Evolutionary conservation across 2,329 filamentous ascomycete species (phyloP).

Genomic region (Epichloe aotearoae): DNA sequence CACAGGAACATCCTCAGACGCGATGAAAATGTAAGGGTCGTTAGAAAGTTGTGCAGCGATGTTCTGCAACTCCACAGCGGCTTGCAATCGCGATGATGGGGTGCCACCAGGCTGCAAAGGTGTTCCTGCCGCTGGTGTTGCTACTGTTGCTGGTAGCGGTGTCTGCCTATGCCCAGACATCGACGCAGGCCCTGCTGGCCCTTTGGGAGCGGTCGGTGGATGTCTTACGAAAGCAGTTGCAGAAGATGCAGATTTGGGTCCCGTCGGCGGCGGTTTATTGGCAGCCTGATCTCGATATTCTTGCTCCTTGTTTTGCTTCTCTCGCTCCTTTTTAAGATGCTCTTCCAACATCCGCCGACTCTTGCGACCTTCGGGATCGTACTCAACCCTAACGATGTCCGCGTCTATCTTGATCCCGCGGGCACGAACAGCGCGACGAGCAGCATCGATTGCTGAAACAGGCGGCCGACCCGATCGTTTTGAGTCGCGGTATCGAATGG

Average conservation of each 20-base stretch:
- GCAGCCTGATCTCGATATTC: constrained; percentile 16
- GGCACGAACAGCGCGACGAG: constrained; percentile 63
- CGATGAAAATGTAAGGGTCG: constrained; percentile 82
- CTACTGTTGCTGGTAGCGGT: neutral
- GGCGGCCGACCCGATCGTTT: constrained; percentile 29
- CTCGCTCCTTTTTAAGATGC: constrained; percentile 54
- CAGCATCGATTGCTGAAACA: constrained; percentile 63
- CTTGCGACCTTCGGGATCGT: constrained; percentile 77
- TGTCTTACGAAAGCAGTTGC: constrained; percentile 29
- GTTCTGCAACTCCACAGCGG: constrained; percentile 50
- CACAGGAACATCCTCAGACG: constrained; percentile 76
- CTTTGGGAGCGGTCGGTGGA: constrained; percentile 77
- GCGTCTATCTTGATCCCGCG: constrained; percentile 71
- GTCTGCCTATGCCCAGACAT: constrained; percentile 22
- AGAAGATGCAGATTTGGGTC: constrained; percentile 19
- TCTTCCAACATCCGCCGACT: constrained; percentile 68
- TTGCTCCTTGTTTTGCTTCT: constrained; percentile 36
- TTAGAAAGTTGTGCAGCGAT: constrained; percentile 58
- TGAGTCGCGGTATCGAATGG: constrained; percentile 74
- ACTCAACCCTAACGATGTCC: constrained; percentile 65
- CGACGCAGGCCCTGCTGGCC: constrained; percentile 46
- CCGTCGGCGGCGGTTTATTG: constrained; percentile 23
- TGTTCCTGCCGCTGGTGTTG: neutral
- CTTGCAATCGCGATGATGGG: constrained; percentile 18
- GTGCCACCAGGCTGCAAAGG: constrained; percentile 19